Evolutionary conservation across 805 yeast species (phyloP), one percentile per base, ranked within the genome.

Genomic region (Candida endomychidarum): DNA sequence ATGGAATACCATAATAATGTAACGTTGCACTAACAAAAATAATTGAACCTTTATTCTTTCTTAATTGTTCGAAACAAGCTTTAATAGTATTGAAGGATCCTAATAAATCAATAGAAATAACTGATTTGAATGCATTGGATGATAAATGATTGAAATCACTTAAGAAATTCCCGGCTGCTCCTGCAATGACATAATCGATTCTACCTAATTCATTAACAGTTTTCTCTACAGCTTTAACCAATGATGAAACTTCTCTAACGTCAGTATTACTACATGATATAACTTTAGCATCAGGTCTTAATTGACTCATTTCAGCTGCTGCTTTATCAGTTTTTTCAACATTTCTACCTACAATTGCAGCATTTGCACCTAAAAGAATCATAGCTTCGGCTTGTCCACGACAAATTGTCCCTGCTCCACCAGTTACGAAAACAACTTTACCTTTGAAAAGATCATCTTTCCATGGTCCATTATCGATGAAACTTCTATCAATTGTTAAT

Each of bases 321-420:
- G 83, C 89, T 26, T 60, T 47, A 35, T 69, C 75, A 0, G 96
- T 86, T 50, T 81, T 83, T 34, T 71, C 74, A 23, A 52, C 62
- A 52, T 82, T 81, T 55, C 96, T 77, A 1, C 98, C 96, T 12
- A 91, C 61, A 32, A 90, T 84, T 4, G 86, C 85, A 8, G 93
- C 95, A 52, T 86, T 72, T 38, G 96, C 93, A 5, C 98, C 98
- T 8, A 90, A 63, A n/a, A 77, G 61, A 2, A 88, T 83, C 64
- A 91, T 45, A 0, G 95, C 95, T 56, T 86, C 96, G 0, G 86
- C 78, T 59, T 90, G 97, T 2, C 83, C 89, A 29, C 91, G 70
- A 59, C 98, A 90, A 38, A 90, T 90, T 9, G 96, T 81, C 3
- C 97, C 96, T 1, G 97, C 93, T 8, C 97, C 97, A 2, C 98